A percentile compares a stretch with the other conserved stretches of the same genome.
These are phyloP conservation scores for Metarhizium humberi DNA, from an alignment of 2,329 filamentous ascomycete species.

Conservation along the genomic window DNA sequence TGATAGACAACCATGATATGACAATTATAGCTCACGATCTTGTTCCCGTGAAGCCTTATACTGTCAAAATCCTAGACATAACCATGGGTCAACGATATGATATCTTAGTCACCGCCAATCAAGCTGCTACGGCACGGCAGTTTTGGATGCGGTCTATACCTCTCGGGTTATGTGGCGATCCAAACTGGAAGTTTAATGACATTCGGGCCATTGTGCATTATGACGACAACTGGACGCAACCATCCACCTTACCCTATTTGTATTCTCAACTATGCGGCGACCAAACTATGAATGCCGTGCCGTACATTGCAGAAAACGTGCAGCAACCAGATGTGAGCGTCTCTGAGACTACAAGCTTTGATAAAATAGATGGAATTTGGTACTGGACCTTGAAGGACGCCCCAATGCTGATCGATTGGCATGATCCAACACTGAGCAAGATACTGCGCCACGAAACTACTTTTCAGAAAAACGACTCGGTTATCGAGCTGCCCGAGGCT, in stretches of 20 bases:
- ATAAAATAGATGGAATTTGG: neutral
- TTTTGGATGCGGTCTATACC: slow-evolving; percentile 35
- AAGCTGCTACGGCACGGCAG: slow-evolving; percentile 16
- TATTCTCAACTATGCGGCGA: too few relatives aligned
- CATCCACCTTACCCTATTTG: neutral
- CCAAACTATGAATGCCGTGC: too few relatives aligned
- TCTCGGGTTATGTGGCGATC: slow-evolving; percentile 7
- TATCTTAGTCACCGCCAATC: slow-evolving; percentile 32
- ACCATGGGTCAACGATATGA: slow-evolving; percentile 37
- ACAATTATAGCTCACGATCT: slow-evolving; percentile 49
- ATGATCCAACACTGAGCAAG: slow-evolving; percentile 17
- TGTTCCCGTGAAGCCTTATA: slow-evolving; percentile 47
- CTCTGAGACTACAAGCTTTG: too few relatives aligned
- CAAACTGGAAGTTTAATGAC: slow-evolving; percentile 20
- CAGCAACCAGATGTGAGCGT: too few relatives aligned
- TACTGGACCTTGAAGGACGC: slow-evolving; percentile 17
- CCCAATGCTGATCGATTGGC: slow-evolving; percentile 21
- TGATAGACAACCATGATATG: slow-evolving; percentile 46
- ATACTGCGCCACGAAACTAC: slow-evolving; percentile 9
- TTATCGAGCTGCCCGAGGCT: slow-evolving; percentile 17
- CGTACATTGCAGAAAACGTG: too few relatives aligned
- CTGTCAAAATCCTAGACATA: slow-evolving; percentile 38
- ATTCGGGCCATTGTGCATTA: slow-evolving; percentile 42
- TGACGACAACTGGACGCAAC: slow-evolving; percentile 14
- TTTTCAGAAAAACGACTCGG: slow-evolving; percentile 16